Conservation (phyloP, 2,329 filamentous ascomycete species). For the Xylaria sp. region DNA sequence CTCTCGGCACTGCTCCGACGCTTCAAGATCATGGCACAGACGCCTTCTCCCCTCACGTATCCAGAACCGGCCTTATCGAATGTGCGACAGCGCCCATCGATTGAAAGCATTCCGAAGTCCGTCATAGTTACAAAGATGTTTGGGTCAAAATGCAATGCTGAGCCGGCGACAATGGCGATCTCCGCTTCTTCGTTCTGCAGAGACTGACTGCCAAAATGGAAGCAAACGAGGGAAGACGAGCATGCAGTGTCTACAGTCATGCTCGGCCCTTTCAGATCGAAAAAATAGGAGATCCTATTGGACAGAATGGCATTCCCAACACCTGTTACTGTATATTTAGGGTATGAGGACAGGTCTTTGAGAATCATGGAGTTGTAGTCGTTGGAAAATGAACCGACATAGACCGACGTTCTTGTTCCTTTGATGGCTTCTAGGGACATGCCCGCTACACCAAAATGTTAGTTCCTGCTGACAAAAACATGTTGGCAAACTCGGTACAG, state of each 20-base stretch:
- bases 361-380: not conserved
- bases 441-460: too few relatives aligned
- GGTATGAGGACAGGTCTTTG: not conserved
- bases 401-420: not conserved
- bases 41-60: not conserved
- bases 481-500: too few relatives aligned
- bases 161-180: not conserved
- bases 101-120: not conserved
- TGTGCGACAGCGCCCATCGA: not conserved
- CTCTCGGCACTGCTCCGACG: not conserved
- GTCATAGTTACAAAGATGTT: not conserved
- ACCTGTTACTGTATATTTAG: not conserved
- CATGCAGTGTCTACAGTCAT: not conserved
- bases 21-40: not conserved
- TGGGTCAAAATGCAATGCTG: not conserved
- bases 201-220: not conserved
- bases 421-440: not conserved
- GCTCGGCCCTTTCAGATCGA: not conserved
- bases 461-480: too few relatives aligned
- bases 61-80: not conserved
- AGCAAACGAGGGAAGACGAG: not conserved
- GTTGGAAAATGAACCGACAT: not conserved
- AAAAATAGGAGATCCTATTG: not conserved
- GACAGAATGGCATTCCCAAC: not conserved
- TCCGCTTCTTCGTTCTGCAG: not conserved